These are phyloP conservation scores for Dissophora ornata DNA, from an alignment of 192 early-diverging fungal genomes.

Conservation along the genomic window DNA sequence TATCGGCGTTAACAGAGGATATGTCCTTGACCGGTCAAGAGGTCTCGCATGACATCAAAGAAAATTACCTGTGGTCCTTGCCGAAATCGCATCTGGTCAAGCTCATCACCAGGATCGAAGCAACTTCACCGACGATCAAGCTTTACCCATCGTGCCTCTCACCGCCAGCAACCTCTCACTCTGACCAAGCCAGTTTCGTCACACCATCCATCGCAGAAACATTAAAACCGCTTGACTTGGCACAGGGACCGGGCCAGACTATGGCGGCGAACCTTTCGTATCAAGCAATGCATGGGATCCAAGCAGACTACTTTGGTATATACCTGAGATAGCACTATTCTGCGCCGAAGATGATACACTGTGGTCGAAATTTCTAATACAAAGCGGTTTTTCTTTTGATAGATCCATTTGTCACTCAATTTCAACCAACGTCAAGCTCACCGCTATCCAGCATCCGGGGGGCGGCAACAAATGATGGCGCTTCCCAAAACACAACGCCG, in stretches of 20 bases:
- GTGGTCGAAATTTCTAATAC: too few species aligned
- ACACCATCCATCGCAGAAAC: neutral
- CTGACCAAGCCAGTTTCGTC: neutral
- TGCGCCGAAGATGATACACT: too few species aligned
- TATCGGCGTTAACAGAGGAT: conserved; percentile 26
- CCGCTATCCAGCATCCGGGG: conserved; percentile 1
- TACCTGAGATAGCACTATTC: neutral
- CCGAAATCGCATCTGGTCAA: conserved; percentile 26
- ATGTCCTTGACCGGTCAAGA: conserved; percentile 40
- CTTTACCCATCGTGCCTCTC: conserved; percentile 44
- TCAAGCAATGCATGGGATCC: neutral
- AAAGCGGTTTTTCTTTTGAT: too few species aligned
- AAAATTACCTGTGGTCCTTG: conserved; percentile 28
- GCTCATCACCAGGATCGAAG: conserved; percentile 34
- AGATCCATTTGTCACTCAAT: conserved; percentile 18
- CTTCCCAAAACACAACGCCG: neutral
- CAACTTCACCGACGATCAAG: conserved; percentile 19
- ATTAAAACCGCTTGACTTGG: neutral
- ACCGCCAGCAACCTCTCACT: conserved; percentile 6
- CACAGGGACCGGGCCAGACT: neutral
- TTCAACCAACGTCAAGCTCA: neutral
- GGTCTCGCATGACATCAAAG: conserved; percentile 22
- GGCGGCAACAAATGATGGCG: neutral
- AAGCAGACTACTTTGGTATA: conserved; percentile 44
- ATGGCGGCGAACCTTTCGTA: neutral